phyloP scores from a whole-genome alignment of 805 yeast genomes.

The Hanseniaspora guilliermondii region DNA sequence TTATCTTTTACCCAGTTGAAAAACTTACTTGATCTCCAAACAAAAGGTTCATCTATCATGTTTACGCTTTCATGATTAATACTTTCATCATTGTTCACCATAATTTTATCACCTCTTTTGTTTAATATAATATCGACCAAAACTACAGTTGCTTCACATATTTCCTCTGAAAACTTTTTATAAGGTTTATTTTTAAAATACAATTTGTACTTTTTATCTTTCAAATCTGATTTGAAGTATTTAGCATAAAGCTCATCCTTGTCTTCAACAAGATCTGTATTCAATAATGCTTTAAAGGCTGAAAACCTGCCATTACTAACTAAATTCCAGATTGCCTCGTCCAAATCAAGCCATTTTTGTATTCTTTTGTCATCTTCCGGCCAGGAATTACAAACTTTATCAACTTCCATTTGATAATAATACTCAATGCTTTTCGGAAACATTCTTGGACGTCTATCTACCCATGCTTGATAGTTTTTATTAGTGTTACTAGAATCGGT shows the following conservation, averaged over 20 bases:
- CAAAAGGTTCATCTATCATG: background rate
- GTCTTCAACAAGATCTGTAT: slow-evolving; percentile 41
- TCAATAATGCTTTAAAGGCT: slow-evolving; percentile 47
- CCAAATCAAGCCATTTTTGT: slow-evolving; percentile 47
- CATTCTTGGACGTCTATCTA: slow-evolving; percentile 21
- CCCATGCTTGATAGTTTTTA: slow-evolving; percentile 24
- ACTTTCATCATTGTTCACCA: background rate
- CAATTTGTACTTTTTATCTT: background rate
- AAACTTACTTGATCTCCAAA: slow-evolving; percentile 2
- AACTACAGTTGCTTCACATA: background rate
- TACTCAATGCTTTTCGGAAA: slow-evolving; percentile 80
- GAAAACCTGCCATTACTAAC: slow-evolving; percentile 28
- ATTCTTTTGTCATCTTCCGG: slow-evolving; percentile 59
- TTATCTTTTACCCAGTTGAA: background rate
- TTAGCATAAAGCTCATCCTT: slow-evolving; percentile 38
- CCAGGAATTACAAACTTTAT: slow-evolving; percentile 46
- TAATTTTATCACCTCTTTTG: background rate
- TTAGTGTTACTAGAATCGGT: slow-evolving; percentile 35
- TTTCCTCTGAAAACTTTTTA: background rate
- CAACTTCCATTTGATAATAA: slow-evolving; percentile 65
- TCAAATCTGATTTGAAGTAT: slow-evolving; percentile 36
- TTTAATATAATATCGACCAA: background rate
- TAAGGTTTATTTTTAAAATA: background rate
- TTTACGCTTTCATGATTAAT: background rate
- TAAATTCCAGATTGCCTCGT: slow-evolving; percentile 19